phyloP scores from a whole-genome alignment of 495 filamentous ascomycete species.

The Chaetomium fimeti region DNA sequence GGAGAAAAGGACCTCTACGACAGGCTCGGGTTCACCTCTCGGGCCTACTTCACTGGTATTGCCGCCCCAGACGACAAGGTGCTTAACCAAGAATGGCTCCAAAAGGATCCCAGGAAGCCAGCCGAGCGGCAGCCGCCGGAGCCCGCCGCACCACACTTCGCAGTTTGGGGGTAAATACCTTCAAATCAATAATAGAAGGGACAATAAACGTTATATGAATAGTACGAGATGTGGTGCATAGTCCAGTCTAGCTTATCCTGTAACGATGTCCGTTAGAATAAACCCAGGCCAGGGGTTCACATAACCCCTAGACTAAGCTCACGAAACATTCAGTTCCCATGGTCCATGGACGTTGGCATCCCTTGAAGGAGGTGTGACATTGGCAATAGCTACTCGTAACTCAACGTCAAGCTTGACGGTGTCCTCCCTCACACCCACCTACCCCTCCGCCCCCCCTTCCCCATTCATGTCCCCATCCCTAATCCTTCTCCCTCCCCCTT shows the following conservation, averaged over 20 bases:
- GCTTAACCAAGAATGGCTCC: neutral
- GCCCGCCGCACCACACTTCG: no score
- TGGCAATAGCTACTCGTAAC: neutral
- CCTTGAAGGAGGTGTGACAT: neutral
- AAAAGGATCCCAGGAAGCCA: neutral
- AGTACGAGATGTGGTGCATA: no score
- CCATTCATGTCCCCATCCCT: neutral
- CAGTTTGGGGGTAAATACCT: no score
- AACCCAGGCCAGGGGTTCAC: no score
- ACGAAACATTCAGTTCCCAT: no score
- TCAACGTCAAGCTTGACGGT: neutral
- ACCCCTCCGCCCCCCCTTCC: neutral
- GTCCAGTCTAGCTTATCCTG: no score
- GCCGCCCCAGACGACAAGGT: no score
- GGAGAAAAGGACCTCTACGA: neutral
- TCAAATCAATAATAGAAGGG: no score
- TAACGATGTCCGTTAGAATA: no score
- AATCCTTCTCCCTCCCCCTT: neutral
- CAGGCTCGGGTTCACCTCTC: neutral
- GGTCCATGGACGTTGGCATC: neutral
- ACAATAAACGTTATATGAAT: no score
- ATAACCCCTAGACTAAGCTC: no score
- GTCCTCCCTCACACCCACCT: neutral
- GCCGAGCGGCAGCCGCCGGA: no score
- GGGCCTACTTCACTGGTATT: neutral